Evolutionary conservation across 2,329 filamentous ascomycete genomes (phyloP).

Genomic region (Juglanconis juglandina): DNA sequence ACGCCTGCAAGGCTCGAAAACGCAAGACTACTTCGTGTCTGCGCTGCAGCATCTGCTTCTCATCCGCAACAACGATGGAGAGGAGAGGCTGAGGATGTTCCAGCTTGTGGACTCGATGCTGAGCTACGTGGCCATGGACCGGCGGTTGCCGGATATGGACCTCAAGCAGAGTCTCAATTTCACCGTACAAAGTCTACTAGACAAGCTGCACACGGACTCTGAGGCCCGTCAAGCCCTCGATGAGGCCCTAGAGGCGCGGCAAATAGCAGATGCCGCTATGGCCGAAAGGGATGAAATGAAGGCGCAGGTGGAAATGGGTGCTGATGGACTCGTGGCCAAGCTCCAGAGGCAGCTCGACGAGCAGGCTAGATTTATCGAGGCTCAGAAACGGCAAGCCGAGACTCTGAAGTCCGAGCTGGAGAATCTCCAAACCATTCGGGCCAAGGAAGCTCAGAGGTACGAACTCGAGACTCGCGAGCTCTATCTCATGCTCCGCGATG

Average conservation of each 20-base stretch:
- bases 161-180: slow-evolving; percentile 97
- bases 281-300: slow-evolving; percentile 95
- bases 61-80: slow-evolving; percentile 85
- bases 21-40: slow-evolving; percentile 93
- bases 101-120: slow-evolving; percentile 98
- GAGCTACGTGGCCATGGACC: slow-evolving; percentile 97
- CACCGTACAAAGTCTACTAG: slow-evolving; percentile 89
- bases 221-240: slow-evolving; percentile 90
- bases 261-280: slow-evolving; percentile 93
- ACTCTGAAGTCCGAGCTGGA: slow-evolving; percentile 85
- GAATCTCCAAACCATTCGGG: slow-evolving; percentile 78
- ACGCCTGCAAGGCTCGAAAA: slow-evolving; percentile 76
- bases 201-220: slow-evolving; percentile 94
- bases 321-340: slow-evolving; percentile 89
- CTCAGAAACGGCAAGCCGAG: slow-evolving; percentile 82
- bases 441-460: slow-evolving; percentile 88
- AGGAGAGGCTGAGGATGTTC: slow-evolving; percentile 92
- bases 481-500: slow-evolving; percentile 96
- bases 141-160: slow-evolving; percentile 92
- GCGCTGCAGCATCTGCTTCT: slow-evolving; percentile 92
- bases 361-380: slow-evolving; percentile 83
- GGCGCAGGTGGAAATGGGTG: slow-evolving; percentile 82
- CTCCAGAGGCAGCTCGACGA: slow-evolving; percentile 92
- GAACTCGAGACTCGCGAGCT: slow-evolving; percentile 94
- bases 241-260: slow-evolving; percentile 83